Evolutionary conservation across 768 basidiomycete genomes (phyloP).

Genomic region (Boletellus ananiceps): DNA sequence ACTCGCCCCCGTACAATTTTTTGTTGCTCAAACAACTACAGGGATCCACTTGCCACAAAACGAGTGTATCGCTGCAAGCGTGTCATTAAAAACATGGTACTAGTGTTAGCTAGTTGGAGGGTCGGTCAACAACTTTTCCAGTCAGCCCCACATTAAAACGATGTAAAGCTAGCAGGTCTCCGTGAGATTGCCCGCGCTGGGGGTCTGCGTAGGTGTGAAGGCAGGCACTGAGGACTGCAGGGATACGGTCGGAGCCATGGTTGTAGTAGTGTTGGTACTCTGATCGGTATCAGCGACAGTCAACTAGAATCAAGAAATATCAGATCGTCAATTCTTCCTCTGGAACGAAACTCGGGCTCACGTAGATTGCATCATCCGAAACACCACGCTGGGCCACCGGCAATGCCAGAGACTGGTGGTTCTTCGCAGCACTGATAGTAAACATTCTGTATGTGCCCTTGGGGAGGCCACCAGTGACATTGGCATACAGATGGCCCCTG

Average conservation of each 20-base stretch:
- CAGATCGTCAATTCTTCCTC: neutral
- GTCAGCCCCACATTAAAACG: neutral
- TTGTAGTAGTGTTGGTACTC: conserved; percentile 12
- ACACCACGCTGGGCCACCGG: conserved; percentile 38
- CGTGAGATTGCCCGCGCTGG: neutral
- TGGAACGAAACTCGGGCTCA: conserved; percentile 15
- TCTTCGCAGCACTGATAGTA: conserved; percentile 42
- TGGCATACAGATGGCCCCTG: conserved; percentile 42
- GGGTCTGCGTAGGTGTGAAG: neutral
- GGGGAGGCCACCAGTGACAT: conserved; percentile 50
- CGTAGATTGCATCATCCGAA: conserved; percentile 41
- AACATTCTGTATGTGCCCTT: conserved; percentile 48
- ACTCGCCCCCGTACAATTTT: too few species aligned
- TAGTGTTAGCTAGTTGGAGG: neutral
- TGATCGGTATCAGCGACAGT: conserved; percentile 16
- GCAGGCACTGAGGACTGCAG: conserved; percentile 4
- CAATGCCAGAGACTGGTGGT: conserved; percentile 39
- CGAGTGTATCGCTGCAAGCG: conserved; percentile 14
- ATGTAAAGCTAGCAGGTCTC: conserved; percentile 3
- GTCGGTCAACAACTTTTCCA: conserved; percentile 15
- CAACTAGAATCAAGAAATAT: conserved; percentile 19
- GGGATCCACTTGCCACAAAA: neutral
- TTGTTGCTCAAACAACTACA: too few species aligned
- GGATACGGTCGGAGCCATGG: neutral
- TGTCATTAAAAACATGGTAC: neutral